These are phyloP conservation scores for Geranium incanum DNA, from an alignment of 441 rosid genomes.

Conservation along the genomic window DNA sequence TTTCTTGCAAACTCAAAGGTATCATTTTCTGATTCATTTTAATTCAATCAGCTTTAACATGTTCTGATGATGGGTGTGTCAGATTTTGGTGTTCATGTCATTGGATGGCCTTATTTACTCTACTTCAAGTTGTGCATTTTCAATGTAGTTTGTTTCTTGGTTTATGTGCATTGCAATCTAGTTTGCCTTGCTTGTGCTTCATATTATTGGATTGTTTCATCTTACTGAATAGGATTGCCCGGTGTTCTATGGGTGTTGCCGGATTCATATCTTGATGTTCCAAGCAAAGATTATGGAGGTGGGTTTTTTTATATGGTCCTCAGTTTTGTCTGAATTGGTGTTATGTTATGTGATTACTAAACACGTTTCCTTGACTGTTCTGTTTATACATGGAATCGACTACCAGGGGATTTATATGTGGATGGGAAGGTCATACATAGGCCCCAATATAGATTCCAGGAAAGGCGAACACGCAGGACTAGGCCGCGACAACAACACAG, in stretches of 20 bases:
- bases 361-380: constrained; percentile 3
- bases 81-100: background rate
- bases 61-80: background rate
- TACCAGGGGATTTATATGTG: constrained; percentile 65
- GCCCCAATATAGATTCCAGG: constrained; percentile 63
- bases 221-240: constrained; percentile 49
- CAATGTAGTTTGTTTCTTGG: background rate
- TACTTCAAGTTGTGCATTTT: background rate
- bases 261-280: constrained; percentile 91
- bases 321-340: background rate
- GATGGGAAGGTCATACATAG: constrained; percentile 87
- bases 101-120: background rate
- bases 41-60: constrained; percentile 4
- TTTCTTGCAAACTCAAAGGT: constrained; percentile 89
- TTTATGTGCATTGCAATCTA: background rate
- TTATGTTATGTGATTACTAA: background rate
- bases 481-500: constrained; percentile 65
- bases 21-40: constrained; percentile 8
- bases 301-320: constrained; percentile 10
- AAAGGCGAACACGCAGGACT: constrained; percentile 43
- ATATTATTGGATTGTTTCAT: constrained; percentile 3
- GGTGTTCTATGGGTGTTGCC: constrained; percentile 95
- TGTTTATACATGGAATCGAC: constrained; percentile 10
- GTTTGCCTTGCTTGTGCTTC: background rate
- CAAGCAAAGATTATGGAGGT: constrained; percentile 97